Evolutionary conservation across 345 rosid species (phyloP), one percentile per base, ranked within the genome.

Genomic region (Zanthoxylum bungeanum): DNA sequence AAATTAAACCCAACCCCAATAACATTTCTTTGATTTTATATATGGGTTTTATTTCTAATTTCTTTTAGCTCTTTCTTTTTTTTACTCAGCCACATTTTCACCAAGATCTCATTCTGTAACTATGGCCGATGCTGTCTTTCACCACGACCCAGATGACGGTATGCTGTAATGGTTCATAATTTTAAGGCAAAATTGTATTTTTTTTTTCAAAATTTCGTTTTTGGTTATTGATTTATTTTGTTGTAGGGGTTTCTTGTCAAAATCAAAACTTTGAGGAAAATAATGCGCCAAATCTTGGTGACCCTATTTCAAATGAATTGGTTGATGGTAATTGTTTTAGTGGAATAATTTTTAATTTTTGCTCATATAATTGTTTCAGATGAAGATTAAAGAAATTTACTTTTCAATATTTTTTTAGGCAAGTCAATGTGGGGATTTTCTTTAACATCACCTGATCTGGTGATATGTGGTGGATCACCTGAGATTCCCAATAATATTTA

Each of bases 391-490:
- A 19, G 42, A 55, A 50, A 27, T 25, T 51, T 16, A 16, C 0
- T 40, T 27, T 34, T 40, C 22, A 17, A 31, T 42, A 8, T 12
- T 46, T 28, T 72, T 78, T 62, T 85, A 93, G 97, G 89, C 64
- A 69, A 82, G 40, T 77, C 87, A n/a, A 60, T 81, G 82, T 64
- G 86, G 77, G 93, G 91, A 21, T 90, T 84, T 81, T 82, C 92
- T 33, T 65, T 85, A 63, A 77, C 85, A 22, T 95, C 93, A 59
- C 93, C 96, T 7, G 96, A 87, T 78, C 83, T 92, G 74, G 96
- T 95, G 2, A 74, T 81, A 25, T 89, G 93, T 62, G 84, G 87
- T 25, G 90, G 82, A 74, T 89, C 93, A 4, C 96, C 97, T 0
- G 94, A 90, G 75, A 51, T 87, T n/a, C 83, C 85, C 5, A 39